Conservation (phyloP, 106 monocot species). For the Phalaenopsis aphrodite region DNA sequence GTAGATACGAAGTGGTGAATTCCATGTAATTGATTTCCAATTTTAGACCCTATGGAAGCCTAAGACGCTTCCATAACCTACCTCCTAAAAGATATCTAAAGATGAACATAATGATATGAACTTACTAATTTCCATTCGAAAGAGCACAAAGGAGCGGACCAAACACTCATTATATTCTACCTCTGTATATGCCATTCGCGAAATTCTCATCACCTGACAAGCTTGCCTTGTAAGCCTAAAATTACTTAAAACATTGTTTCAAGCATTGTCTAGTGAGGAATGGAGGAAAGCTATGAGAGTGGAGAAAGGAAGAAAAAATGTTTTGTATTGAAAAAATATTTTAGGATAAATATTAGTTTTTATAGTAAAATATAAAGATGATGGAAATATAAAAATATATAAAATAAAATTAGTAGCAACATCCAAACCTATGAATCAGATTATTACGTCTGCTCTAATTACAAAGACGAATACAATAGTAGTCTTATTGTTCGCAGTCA, state of each 20-base stretch:
- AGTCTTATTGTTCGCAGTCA: background rate
- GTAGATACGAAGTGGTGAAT: background rate
- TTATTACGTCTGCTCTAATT: background rate
- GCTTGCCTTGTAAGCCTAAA: background rate
- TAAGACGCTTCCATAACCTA: background rate
- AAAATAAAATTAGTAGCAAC: background rate
- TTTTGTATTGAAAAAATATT: background rate
- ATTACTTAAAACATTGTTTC: background rate
- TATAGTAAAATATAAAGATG: background rate
- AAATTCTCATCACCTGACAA: background rate
- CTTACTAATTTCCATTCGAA: constrained; percentile 1
- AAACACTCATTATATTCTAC: constrained; percentile 5
- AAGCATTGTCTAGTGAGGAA: background rate
- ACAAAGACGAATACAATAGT: constrained; percentile 2
- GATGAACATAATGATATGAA: background rate
- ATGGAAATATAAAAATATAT: background rate
- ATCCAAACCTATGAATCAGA: background rate
- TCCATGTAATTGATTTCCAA: background rate
- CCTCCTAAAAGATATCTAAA: background rate
- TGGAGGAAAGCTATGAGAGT: background rate
- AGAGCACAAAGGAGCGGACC: background rate
- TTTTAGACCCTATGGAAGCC: background rate
- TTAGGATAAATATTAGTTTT: constrained; percentile 2
- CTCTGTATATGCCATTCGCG: background rate
- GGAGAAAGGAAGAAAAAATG: background rate